Evolutionary conservation across 2,329 filamentous ascomycete genomes (phyloP).

Genomic region (Mollisia scopiformis): DNA sequence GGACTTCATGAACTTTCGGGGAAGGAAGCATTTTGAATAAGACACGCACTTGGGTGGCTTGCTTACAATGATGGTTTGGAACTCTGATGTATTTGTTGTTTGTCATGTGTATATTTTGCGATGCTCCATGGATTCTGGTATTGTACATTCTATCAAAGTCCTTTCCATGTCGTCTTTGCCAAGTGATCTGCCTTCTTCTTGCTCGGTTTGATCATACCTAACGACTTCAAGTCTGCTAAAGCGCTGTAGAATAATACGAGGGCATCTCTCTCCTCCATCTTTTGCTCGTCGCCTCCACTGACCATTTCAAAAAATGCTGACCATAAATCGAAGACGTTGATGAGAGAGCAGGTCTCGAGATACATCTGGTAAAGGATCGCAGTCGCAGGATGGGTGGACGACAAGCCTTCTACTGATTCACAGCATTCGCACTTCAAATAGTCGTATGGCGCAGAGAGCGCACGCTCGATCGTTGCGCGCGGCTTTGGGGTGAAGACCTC

Average conservation of each 20-base stretch:
- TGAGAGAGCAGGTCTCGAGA: constrained; percentile 73
- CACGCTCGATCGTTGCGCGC: constrained; percentile 71
- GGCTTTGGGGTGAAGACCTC: constrained; percentile 78
- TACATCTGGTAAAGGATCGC: constrained; percentile 80
- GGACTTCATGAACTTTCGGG: not conserved
- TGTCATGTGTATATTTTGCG: not conserved
- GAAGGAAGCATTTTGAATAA: not conserved
- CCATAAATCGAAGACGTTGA: constrained; percentile 83
- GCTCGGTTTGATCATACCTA: constrained; percentile 88
- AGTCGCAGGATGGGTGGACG: constrained; percentile 67
- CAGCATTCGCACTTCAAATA: constrained; percentile 79
- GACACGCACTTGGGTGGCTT: too few species aligned
- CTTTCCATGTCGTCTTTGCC: constrained; percentile 81
- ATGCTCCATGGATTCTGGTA: not conserved
- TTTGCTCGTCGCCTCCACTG: constrained; percentile 35
- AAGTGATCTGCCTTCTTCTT: constrained; percentile 93
- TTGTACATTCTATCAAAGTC: constrained; percentile 51
- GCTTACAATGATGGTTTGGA: not conserved
- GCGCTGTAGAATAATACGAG: constrained; percentile 84
- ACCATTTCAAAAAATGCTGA: constrained; percentile 72
- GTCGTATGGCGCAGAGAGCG: constrained; percentile 73
- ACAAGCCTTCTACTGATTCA: constrained; percentile 51
- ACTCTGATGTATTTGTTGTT: too few species aligned
- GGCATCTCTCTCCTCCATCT: constrained; percentile 55
- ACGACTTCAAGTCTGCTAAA: constrained; percentile 79